A percentile compares a stretch with the other conserved stretches of the same genome.
These are phyloP conservation scores for Lomentospora prolificans DNA, from an alignment of 2,329 filamentous ascomycete genomes.

Conservation along the genomic window DNA sequence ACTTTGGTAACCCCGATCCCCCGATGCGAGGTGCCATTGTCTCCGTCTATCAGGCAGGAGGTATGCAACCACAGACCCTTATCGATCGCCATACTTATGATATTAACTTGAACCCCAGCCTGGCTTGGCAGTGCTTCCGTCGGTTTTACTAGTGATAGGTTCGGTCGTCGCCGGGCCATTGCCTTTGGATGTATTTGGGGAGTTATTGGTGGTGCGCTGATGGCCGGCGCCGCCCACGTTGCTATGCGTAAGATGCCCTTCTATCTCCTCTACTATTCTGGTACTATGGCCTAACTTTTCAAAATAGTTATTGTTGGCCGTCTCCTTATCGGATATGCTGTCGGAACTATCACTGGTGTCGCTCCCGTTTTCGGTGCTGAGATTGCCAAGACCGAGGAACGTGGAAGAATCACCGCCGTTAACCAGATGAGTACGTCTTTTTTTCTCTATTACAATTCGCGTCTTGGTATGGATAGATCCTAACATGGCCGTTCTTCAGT, in stretches of 20 bases:
- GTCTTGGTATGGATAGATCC: neutral
- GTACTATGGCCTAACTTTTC: too few relatives aligned
- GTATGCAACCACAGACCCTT: constrained; percentile 11
- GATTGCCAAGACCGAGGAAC: constrained; percentile 30
- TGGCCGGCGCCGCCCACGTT: constrained; percentile 30
- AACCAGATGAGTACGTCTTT: constrained; percentile 28
- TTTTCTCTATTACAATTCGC: neutral
- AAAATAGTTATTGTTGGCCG: constrained; percentile 25
- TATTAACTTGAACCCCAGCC: constrained; percentile 14
- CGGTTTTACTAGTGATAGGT: constrained; percentile 25
- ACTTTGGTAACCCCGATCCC: constrained; percentile 25
- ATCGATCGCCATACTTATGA: neutral
- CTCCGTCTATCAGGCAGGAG: constrained; percentile 29
- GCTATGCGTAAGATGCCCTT: constrained; percentile 23
- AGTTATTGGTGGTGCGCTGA: constrained; percentile 26
- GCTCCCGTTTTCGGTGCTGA: constrained; percentile 30
- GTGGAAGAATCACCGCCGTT: constrained; percentile 28
- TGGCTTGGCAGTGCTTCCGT: constrained; percentile 31
- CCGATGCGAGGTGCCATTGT: constrained; percentile 28
- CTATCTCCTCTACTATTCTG: too few relatives aligned
- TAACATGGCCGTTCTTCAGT: constrained; percentile 17
- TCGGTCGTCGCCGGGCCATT: constrained; percentile 28
- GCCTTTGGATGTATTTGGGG: constrained; percentile 30
- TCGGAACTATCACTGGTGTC: constrained; percentile 30
- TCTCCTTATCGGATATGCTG: constrained; percentile 26